Evolutionary conservation across 1,139 yeast species (phyloP), one percentile per base, ranked within the genome.

Genomic region (Geotrichum aggregatum): DNA sequence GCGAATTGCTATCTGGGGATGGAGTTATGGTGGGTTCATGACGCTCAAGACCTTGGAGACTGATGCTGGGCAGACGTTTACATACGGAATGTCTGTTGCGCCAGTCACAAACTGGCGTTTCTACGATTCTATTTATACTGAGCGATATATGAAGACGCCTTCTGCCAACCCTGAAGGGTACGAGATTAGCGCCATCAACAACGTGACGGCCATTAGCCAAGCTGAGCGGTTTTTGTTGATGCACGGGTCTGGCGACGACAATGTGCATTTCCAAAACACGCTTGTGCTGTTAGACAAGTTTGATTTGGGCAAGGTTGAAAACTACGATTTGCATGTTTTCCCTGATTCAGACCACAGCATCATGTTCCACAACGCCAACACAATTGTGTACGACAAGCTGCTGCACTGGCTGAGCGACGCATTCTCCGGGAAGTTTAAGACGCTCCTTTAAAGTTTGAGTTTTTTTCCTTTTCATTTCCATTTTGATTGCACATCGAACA

Each of bases 241-340:
- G 84, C 98, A 92, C 64, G 99, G 99, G 0, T 85, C 98, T 0
- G 95, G 95, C 1, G 99, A 92, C 69, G 99, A 94, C 66, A 92
- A 92, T 68, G 99, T 92, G 22, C 98, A 92, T 69, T 72, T 89
- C 57, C 96, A 89, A 66, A 89, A 92, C 69, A 84, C 95, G 40
- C 75, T 84, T 58, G 79, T 83, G 64, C 71, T 92, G 39, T 63
- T 92, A 21, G 97, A 94, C 66, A 69, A 78, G 54, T 73, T 92
- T 48, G 84, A 88, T 63, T 46, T 77, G 50, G 70, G 73, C 19
- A 74, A 73, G 7, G 78, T 88, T 10, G 89, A 84, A 60, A 92
- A 92, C 68, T 92, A 85, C 66, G 99, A 92, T 62, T 77, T 89
- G 64, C 94, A 86, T 58, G 79, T 91, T 30, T 92, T 87, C 72